Conservation (phyloP, 768 basidiomycete genomes). For the Agrocybe pediades region DNA sequence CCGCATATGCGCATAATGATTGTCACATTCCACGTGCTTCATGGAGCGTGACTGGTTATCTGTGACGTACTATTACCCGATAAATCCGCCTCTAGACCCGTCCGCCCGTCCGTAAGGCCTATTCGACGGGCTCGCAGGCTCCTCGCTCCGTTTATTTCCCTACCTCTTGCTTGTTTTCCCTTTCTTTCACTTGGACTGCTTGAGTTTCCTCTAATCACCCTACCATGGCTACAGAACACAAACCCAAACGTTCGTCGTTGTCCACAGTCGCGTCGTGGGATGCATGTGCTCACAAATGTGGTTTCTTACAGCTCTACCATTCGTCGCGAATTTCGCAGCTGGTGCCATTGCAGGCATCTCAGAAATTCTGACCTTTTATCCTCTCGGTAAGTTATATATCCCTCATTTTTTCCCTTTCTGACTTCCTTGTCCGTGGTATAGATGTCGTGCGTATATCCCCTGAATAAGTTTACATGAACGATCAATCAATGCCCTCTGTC, state of each 20-base stretch:
- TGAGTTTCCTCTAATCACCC: not conserved
- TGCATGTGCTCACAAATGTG: not conserved
- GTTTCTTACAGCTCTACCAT: slow-evolving; percentile 66
- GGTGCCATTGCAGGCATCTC: slow-evolving; percentile 96
- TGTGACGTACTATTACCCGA: slow-evolving; percentile 13
- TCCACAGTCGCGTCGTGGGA: slow-evolving; percentile 1
- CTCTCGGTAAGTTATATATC: slow-evolving; percentile 63
- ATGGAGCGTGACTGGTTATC: not conserved
- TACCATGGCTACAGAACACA: slow-evolving; percentile 28
- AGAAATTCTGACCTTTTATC: slow-evolving; percentile 84
- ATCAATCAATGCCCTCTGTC: not conserved
- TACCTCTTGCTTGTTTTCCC: not conserved
- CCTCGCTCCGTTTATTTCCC: not conserved
- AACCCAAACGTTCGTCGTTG: slow-evolving; percentile 29
- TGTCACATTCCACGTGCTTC: slow-evolving; percentile 1
- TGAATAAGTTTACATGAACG: not conserved
- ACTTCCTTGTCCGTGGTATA: slow-evolving; percentile 25
- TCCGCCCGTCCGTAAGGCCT: slow-evolving; percentile 7
- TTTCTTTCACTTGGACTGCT: not conserved
- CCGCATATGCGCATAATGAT: slow-evolving; percentile 1
- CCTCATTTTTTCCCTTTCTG: not conserved
- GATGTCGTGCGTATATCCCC: slow-evolving; percentile 75
- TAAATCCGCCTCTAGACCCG: slow-evolving; percentile 24
- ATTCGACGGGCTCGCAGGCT: slow-evolving; percentile 1
- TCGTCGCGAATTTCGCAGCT: slow-evolving; percentile 87